Evolutionary conservation across 2,329 filamentous ascomycete species (phyloP).

Genomic region (Sporothrix globosa): DNA sequence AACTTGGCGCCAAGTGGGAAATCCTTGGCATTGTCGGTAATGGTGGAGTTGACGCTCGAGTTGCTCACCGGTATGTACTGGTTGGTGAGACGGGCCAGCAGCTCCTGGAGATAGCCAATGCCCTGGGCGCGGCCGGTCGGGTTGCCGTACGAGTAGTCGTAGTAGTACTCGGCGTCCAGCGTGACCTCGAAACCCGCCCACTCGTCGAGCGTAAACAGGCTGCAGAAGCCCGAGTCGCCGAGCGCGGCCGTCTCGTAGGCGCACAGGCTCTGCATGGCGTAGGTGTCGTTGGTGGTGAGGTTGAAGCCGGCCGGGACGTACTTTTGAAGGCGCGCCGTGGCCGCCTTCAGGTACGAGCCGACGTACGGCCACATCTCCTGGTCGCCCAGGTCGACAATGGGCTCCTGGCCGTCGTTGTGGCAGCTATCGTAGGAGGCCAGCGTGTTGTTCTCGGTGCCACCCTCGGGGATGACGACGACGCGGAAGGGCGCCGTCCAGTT

Average conservation of each 20-base stretch:
- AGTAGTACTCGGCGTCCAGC: conserved; percentile 57
- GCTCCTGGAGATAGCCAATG: conserved; percentile 57
- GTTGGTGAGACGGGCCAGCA: conserved; percentile 52
- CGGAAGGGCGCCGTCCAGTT: conserved; percentile 50
- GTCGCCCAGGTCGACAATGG: conserved; percentile 47
- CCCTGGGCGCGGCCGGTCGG: conserved; percentile 57
- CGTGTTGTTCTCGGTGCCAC: conserved; percentile 56
- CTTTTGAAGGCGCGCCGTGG: conserved; percentile 51
- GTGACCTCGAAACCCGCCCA: conserved; percentile 59
- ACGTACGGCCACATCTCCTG: conserved; percentile 50
- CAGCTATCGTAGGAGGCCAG: conserved; percentile 57
- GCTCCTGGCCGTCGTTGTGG: conserved; percentile 45
- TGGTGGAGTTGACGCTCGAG: conserved; percentile 55
- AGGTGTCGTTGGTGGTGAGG: conserved; percentile 55
- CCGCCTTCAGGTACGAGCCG: conserved; percentile 50
- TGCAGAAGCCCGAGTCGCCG: conserved; percentile 55
- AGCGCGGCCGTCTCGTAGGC: conserved; percentile 58
- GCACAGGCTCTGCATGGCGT: conserved; percentile 57
- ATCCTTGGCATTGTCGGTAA: conserved; percentile 49
- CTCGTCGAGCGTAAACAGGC: conserved; percentile 62
- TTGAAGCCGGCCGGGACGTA: conserved; percentile 53
- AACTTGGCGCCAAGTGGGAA: conserved; percentile 55
- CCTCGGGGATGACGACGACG: conserved; percentile 56
- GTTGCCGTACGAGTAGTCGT: conserved; percentile 52
- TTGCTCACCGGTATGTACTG: conserved; percentile 53